phyloP scores from a whole-genome alignment of 106 monocot genomes.

The Vanilla planifolia region DNA sequence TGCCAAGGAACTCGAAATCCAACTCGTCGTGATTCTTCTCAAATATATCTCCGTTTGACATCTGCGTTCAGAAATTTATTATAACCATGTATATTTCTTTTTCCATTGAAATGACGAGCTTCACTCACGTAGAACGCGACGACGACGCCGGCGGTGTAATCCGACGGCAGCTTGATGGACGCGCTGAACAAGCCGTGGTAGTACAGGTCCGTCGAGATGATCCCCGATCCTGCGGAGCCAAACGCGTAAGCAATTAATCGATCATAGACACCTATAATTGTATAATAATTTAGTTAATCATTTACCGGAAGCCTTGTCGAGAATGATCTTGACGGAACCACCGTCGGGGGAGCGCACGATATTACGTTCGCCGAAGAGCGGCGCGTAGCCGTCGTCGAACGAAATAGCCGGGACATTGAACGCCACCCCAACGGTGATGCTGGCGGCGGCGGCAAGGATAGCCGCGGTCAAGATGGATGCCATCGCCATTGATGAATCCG shows the following conservation, averaged over 20 bases:
- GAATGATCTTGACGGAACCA: conserved; percentile 43
- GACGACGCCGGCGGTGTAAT: conserved; percentile 60
- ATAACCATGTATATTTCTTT: too few species aligned
- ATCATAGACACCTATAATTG: not conserved
- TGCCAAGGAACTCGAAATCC: conserved; percentile 95
- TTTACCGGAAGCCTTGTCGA: conserved; percentile 47
- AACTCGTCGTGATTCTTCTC: conserved; percentile 88
- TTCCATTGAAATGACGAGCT: not conserved
- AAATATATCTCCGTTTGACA: conserved; percentile 73
- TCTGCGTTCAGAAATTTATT: conserved; percentile 21
- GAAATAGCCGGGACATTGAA: conserved; percentile 29
- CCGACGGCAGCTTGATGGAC: conserved; percentile 44
- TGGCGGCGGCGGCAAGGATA: not conserved
- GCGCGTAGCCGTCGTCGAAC: conserved; percentile 50
- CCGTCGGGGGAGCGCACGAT: conserved; percentile 38
- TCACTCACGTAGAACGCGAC: conserved; percentile 54
- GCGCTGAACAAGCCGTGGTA: conserved; percentile 52
- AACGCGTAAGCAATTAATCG: not conserved
- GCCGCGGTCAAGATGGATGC: not conserved
- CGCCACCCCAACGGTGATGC: conserved; percentile 4
- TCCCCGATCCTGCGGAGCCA: conserved; percentile 33
- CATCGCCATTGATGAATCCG: not conserved
- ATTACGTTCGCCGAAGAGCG: conserved; percentile 63
- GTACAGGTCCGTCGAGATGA: conserved; percentile 42
- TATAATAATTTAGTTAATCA: not conserved